phyloP scores from a whole-genome alignment of 139 green algal genomes.

The Chlamydomonas sp. region DNA sequence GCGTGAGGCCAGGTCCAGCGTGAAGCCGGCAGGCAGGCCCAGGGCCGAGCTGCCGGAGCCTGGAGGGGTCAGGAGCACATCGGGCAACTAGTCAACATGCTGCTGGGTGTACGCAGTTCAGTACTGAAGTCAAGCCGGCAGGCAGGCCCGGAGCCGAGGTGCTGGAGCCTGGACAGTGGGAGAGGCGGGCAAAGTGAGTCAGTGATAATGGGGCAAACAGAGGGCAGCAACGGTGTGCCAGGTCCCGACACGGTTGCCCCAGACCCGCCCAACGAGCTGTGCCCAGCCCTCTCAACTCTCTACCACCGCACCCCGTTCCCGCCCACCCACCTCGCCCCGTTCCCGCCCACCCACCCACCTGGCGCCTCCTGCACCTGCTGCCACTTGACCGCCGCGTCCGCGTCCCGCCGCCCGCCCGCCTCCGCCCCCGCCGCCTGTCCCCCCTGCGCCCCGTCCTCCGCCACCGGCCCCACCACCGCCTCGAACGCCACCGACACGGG shows the following conservation, averaged over 20 bases:
- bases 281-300: too few species aligned
- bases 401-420: constrained; percentile 12
- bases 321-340: background rate
- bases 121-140: too few species aligned
- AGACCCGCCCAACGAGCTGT: background rate
- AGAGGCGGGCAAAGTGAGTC: too few species aligned
- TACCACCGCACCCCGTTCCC: too few species aligned
- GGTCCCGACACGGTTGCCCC: too few species aligned
- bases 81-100: too few species aligned
- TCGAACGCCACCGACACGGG: constrained; percentile 19
- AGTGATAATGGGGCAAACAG: too few species aligned
- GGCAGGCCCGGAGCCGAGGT: too few species aligned
- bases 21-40: constrained; percentile 29
- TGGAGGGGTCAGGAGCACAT: background rate
- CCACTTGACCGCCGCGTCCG: constrained; percentile 35
- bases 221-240: too few species aligned
- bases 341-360: background rate
- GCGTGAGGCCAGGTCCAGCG: constrained; percentile 28
- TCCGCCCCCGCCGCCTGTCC: background rate
- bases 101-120: too few species aligned
- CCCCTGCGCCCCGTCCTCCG: background rate
- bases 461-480: constrained; percentile 24
- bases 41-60: constrained; percentile 1
- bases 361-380: constrained; percentile 28
- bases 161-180: too few species aligned